These are phyloP conservation scores for Cucumis melo DNA, from an alignment of 306 rosid genomes.

Conservation along the genomic window DNA sequence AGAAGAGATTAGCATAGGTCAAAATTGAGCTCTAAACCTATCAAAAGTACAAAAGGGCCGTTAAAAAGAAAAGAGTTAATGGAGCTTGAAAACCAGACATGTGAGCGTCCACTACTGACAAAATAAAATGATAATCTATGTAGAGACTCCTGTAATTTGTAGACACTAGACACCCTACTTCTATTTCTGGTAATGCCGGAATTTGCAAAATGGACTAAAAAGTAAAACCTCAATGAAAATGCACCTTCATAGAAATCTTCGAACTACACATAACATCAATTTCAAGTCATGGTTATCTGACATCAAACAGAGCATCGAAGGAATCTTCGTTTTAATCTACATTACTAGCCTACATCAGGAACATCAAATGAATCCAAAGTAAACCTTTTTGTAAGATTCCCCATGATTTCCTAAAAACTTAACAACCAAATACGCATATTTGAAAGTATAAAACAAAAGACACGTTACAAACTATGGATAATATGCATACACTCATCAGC, in stretches of 20 bases:
- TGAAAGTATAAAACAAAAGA: background rate
- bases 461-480: background rate
- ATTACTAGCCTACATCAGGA: background rate
- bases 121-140: background rate
- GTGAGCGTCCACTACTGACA: background rate
- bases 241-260: background rate
- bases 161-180: background rate
- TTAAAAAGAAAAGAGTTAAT: background rate
- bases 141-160: background rate
- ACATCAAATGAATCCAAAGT: background rate
- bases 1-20: background rate
- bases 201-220: background rate
- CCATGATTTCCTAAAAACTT: background rate
- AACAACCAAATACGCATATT: background rate
- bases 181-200: background rate
- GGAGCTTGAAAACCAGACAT: background rate
- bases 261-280: background rate
- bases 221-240: background rate
- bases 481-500: background rate
- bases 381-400: background rate
- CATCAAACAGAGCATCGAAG: background rate
- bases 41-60: background rate
- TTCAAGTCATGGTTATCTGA: background rate
- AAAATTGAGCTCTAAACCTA: background rate
- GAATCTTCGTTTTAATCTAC: background rate